A percentile compares a stretch with the other conserved stretches of the same genome.
phyloP scores from a whole-genome alignment of 371 early-diverging fungal genomes.

The Encephalitozoon romaleae region DNA sequence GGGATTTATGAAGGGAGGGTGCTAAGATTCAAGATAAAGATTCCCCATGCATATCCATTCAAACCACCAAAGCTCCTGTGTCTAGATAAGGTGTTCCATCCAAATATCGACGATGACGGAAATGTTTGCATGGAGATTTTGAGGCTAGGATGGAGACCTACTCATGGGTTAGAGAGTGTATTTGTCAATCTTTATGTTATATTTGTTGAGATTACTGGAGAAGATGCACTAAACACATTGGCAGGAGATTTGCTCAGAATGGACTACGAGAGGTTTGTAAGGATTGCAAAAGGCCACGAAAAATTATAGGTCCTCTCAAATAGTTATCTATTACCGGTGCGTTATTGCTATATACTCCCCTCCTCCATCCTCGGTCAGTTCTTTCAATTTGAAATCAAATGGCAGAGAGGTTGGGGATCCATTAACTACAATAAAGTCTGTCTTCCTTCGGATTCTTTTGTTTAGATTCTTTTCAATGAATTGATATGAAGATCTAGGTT shows the following conservation, averaged over 20 bases:
- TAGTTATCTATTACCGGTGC: not conserved
- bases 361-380: not conserved
- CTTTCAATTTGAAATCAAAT: not conserved
- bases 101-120: constrained; percentile 54
- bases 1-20: constrained; percentile 14
- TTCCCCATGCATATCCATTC: constrained; percentile 58
- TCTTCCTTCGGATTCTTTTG: not conserved
- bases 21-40: constrained; percentile 22
- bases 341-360: constrained; percentile 4
- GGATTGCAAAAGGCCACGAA: constrained; percentile 16
- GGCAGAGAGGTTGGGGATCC: not conserved
- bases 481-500: not conserved
- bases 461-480: not conserved
- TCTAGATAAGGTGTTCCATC: constrained; percentile 51
- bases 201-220: constrained; percentile 48
- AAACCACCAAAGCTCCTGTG: constrained; percentile 52
- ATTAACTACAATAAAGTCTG: not conserved
- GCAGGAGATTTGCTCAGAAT: constrained; percentile 49
- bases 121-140: constrained; percentile 57
- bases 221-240: constrained; percentile 55
- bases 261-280: constrained; percentile 45
- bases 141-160: constrained; percentile 54
- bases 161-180: constrained; percentile 46
- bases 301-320: not conserved
- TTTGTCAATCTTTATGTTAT: constrained; percentile 44